A percentile compares a stretch with the other conserved stretches of the same genome.
phyloP scores from a whole-genome alignment of 805 yeast genomes.

The Ogataea trehalophila region DNA sequence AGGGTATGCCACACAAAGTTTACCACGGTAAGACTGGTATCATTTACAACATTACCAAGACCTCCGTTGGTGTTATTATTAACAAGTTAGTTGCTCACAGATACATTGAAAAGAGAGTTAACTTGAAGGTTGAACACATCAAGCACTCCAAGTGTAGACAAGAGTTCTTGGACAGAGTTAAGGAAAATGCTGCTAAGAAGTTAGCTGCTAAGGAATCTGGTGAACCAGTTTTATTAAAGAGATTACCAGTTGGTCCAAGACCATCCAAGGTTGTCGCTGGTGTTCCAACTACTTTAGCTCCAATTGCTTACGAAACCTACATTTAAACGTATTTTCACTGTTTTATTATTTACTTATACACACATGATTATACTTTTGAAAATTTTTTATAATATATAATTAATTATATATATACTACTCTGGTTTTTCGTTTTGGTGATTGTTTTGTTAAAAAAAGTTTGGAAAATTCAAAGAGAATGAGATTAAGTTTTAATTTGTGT shows the following conservation, averaged over 20 bases:
- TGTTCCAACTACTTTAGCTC: slow-evolving; percentile 95
- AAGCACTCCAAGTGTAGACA: slow-evolving; percentile 99
- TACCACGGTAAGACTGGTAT: slow-evolving; percentile 99
- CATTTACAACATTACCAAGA: slow-evolving; percentile 97
- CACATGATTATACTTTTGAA: background rate
- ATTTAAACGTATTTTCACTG: slow-evolving; percentile 51
- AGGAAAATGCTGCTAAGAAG: slow-evolving; percentile 90
- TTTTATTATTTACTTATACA: background rate
- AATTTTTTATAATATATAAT: background rate
- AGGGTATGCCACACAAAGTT: slow-evolving; percentile 99
- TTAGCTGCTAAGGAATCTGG: slow-evolving; percentile 94
- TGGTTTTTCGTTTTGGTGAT: too few relatives aligned
- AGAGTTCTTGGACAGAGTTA: slow-evolving; percentile 98
- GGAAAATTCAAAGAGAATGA: background rate
- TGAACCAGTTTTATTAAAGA: slow-evolving; percentile 85
- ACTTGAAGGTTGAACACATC: slow-evolving; percentile 97
- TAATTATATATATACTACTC: background rate
- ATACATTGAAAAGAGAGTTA: slow-evolving; percentile 97
- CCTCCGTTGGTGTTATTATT: slow-evolving; percentile 96
- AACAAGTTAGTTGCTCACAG: slow-evolving; percentile 99
- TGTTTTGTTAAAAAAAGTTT: background rate
- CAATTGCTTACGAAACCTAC: slow-evolving; percentile 99
- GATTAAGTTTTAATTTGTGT: too few relatives aligned
- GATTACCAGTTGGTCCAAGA: slow-evolving; percentile 99
- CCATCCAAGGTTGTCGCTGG: slow-evolving; percentile 80